Percentiles rank a stretch among this genome's conserved stretches.
These are phyloP conservation scores for Malus hybrid DNA, from an alignment of 331 rosid genomes.

Conservation along the genomic window DNA sequence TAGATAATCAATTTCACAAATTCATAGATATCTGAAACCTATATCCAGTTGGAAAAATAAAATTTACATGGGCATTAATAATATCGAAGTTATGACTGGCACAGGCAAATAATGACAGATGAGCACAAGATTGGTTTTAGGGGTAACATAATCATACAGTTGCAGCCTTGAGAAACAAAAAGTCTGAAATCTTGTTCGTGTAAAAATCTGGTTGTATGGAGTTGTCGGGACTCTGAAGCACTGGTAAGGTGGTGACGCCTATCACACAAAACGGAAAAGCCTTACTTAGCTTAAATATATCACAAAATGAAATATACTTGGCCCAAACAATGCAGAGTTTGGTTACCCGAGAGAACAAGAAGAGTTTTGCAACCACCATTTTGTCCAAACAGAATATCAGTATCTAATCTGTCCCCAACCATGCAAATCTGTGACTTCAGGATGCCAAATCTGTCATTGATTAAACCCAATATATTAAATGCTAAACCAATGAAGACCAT, in stretches of 20 bases:
- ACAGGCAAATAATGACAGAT: not conserved
- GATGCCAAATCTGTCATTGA: conserved; percentile 68
- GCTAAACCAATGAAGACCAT: not conserved
- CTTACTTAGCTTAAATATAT: not conserved
- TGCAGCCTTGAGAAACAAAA: conserved; percentile 70
- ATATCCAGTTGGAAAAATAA: not conserved
- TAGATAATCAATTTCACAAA: not conserved
- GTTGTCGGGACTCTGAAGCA: conserved; percentile 74
- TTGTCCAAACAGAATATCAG: conserved; percentile 91
- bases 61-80: not conserved
- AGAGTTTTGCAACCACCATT: conserved; percentile 97
- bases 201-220: conserved; percentile 83
- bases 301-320: not conserved
- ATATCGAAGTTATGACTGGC: not conserved
- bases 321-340: not conserved
- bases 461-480: not conserved
- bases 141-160: conserved; percentile 39
- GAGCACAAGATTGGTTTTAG: not conserved
- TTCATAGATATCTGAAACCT: not conserved
- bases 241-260: conserved; percentile 65
- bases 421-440: conserved; percentile 87
- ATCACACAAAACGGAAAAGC: not conserved
- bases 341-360: conserved; percentile 75
- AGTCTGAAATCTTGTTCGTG: conserved; percentile 82
- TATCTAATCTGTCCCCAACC: conserved; percentile 99